Conservation (phyloP, 495 filamentous ascomycete genomes). For the Penicillium mononematosum region DNA sequence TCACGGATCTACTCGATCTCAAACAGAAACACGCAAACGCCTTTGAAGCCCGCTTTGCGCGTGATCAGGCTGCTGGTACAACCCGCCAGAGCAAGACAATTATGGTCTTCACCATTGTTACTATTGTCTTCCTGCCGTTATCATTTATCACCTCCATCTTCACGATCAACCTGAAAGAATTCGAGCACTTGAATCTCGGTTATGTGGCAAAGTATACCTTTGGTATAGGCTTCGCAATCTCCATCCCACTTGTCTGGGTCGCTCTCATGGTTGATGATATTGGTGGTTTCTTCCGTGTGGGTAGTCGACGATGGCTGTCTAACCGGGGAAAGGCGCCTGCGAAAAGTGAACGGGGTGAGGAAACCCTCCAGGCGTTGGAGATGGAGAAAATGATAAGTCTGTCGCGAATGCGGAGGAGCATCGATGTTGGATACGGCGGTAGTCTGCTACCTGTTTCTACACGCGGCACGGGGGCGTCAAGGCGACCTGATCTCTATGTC, state of each 20-base stretch:
- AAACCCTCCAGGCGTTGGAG: slow-evolving; percentile 21
- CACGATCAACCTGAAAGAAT: slow-evolving; percentile 62
- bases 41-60: slow-evolving; percentile 66
- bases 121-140: slow-evolving; percentile 65
- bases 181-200: slow-evolving; percentile 45
- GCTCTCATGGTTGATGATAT: slow-evolving; percentile 60
- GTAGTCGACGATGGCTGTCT: slow-evolving; percentile 30
- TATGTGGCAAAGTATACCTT: slow-evolving; percentile 67
- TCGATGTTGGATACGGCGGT: slow-evolving; percentile 32
- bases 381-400: slow-evolving; percentile 36
- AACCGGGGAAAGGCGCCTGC: slow-evolving; percentile 9
- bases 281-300: slow-evolving; percentile 38
- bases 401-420: slow-evolving; percentile 29
- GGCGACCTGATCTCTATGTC: slow-evolving; percentile 13
- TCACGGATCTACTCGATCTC: slow-evolving; percentile 61
- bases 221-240: slow-evolving; percentile 65
- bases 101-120: slow-evolving; percentile 74
- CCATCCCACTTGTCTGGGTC: slow-evolving; percentile 58
- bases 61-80: slow-evolving; percentile 64
- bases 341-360: slow-evolving; percentile 1
- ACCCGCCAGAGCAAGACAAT: slow-evolving; percentile 69
- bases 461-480: slow-evolving; percentile 22
- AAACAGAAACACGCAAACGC: slow-evolving; percentile 72
- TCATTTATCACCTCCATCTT: slow-evolving; percentile 68
- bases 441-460: slow-evolving; percentile 38